These are phyloP conservation scores for Streptanthus diversifolius DNA, from an alignment of 345 rosid species.

Conservation along the genomic window DNA sequence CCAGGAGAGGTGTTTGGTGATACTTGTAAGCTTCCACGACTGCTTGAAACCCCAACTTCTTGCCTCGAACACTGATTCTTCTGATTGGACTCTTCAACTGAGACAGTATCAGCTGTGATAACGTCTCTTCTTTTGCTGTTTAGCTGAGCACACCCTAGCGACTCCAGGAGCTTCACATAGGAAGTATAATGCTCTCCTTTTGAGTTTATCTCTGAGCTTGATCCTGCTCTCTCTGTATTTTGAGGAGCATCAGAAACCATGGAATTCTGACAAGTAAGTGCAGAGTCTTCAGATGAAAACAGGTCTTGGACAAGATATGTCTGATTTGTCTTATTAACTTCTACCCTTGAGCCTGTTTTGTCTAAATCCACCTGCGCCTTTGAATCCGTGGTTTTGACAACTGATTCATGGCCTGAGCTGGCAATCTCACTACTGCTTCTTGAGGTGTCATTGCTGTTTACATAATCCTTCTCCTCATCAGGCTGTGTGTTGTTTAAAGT, in stretches of 20 bases:
- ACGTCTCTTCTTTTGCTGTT: slow-evolving; percentile 30
- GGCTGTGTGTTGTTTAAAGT: slow-evolving; percentile 34
- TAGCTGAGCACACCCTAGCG: slow-evolving; percentile 39
- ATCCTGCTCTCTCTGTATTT: slow-evolving; percentile 49
- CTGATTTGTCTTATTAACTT: slow-evolving; percentile 18
- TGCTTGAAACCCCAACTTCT: slow-evolving; percentile 27
- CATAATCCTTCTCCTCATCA: slow-evolving; percentile 49
- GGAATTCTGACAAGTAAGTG: slow-evolving; percentile 48
- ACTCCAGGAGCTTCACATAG: slow-evolving; percentile 55
- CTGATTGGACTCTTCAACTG: slow-evolving; percentile 23
- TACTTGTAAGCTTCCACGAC: slow-evolving; percentile 31
- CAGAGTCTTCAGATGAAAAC: slow-evolving; percentile 58
- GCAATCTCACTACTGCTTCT: slow-evolving; percentile 38
- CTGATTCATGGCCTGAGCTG: slow-evolving; percentile 40
- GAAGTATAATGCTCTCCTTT: slow-evolving; percentile 39
- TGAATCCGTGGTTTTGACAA: slow-evolving; percentile 22
- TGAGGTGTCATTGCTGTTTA: slow-evolving; percentile 43
- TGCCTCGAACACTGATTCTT: slow-evolving; percentile 14
- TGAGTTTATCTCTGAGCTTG: slow-evolving; percentile 47
- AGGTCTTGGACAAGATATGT: slow-evolving; percentile 20
- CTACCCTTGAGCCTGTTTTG: slow-evolving; percentile 34
- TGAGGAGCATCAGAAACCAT: slow-evolving; percentile 38
- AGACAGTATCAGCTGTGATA: slow-evolving; percentile 30
- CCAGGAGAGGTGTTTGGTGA: slow-evolving; percentile 28
- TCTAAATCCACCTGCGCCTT: slow-evolving; percentile 32